A percentile compares a stretch with the other conserved stretches of the same genome.
Conservation (phyloP, 2,329 filamentous ascomycete species). For the Paecilomyces variotii region DNA sequence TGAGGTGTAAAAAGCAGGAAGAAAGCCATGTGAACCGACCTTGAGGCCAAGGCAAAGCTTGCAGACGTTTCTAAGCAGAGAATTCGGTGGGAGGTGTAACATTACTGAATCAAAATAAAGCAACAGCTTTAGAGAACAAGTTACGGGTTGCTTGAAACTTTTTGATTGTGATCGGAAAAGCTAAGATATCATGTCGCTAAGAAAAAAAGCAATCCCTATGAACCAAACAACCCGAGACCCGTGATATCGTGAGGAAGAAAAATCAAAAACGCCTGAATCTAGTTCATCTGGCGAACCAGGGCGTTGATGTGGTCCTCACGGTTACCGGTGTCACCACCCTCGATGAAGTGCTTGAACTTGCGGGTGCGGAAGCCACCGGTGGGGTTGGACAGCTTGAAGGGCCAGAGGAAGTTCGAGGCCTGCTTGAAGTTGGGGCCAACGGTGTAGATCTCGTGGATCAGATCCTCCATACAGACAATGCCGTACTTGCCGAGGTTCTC, state of each 20-base stretch:
- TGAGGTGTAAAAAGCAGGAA: too few relatives aligned
- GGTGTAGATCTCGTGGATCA: conserved; percentile 98
- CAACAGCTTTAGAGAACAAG: conserved; percentile 6
- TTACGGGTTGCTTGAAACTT: conserved; percentile 28
- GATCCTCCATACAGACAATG: conserved; percentile 98
- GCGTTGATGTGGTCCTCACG: conserved; percentile 96
- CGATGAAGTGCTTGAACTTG: conserved; percentile 99
- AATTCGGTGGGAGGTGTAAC: too few relatives aligned
- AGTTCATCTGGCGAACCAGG: conserved; percentile 98
- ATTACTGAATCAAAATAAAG: too few relatives aligned
- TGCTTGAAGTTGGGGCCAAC: conserved; percentile 99
- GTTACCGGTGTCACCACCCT: conserved; percentile 98
- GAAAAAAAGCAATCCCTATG: conserved; percentile 20
- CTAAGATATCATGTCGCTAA: conserved; percentile 25
- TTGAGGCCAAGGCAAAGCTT: too few relatives aligned
- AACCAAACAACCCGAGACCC: conserved; percentile 25
- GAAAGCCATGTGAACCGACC: too few relatives aligned
- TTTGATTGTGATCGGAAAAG: conserved; percentile 19
- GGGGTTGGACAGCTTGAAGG: conserved; percentile 99
- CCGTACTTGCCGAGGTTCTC: conserved; percentile 94
- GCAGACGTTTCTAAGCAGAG: too few relatives aligned
- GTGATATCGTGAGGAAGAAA: conserved; percentile 11
- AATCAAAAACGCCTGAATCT: conserved; percentile 31
- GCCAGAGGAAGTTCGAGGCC: conserved; percentile 98
- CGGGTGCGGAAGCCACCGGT: conserved; percentile 89